Evolutionary conservation across 306 rosid species (phyloP).

Genomic region (Fagus crenata): DNA sequence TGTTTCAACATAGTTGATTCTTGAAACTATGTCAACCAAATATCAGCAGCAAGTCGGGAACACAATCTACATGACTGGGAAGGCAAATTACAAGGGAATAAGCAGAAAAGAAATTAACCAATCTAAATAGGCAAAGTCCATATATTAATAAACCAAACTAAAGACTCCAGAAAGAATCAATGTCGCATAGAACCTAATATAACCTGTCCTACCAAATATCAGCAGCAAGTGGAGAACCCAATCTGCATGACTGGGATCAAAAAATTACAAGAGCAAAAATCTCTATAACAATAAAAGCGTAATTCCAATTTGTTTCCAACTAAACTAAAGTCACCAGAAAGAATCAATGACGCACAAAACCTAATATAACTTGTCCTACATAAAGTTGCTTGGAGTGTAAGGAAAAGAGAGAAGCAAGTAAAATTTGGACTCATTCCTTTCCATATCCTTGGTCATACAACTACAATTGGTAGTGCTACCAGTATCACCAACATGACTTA

Average conservation of each 20-base stretch:
- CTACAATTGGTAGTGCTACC: background rate
- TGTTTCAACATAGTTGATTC: conserved; percentile 57
- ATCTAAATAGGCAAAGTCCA: background rate
- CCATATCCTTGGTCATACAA: background rate
- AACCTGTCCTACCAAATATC: background rate
- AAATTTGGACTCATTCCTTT: background rate
- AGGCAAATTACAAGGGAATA: conserved; percentile 15
- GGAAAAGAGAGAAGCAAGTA: background rate
- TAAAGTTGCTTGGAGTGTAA: background rate
- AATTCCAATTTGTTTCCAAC: background rate
- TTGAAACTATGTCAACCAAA: conserved; percentile 16
- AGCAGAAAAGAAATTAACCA: background rate
- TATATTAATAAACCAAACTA: background rate
- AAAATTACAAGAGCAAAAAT: background rate
- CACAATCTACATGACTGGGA: conserved; percentile 27
- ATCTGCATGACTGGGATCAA: too few species aligned
- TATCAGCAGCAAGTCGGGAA: conserved; percentile 9
- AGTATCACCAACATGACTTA: background rate
- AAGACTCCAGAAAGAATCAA: background rate
- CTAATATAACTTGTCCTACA: background rate
- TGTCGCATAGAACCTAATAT: background rate
- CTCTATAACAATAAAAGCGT: background rate
- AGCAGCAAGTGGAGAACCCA: too few species aligned
- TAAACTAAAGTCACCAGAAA: background rate
- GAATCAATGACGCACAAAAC: background rate